Base-by-base conservation (phyloP, 208 protist species). In the Acanthamoeba rhysodes region DNA sequence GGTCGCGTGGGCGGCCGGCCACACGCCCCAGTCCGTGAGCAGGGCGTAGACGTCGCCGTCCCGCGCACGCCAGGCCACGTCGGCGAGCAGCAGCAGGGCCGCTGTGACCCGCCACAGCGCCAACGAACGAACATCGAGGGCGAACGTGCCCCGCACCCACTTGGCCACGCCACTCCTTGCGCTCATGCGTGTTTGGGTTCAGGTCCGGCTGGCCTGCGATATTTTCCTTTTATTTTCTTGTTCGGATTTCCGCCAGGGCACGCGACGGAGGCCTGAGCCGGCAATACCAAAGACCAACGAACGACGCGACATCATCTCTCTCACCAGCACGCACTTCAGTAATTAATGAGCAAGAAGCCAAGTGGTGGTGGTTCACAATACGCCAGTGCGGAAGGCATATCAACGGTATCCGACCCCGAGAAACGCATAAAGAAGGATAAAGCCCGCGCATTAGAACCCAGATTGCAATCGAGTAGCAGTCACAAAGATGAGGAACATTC, bases 331-430 rank as follows among this genome's bases (percentile, higher is more conserved):
- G 9, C 29, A 10, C 9, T 8, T 6, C 64, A 7, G 14, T 72
- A 10, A 72, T 82, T 82, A 82, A 82, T 82, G 74, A 82, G 74
- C 74, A 82, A 53, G 37, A 82, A 82, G 74, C 74, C 37, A 27
- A 53, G 37, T 82, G 74, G 74, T 53, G 74, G 37, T 20, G n/a
- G n/a, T n/a, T 55, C 74, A 53, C 74, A 82, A 53, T 50, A 82
- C 74, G 74, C 74, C 74, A 82, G 74, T 82, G 74, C 37, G 74
- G 74, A 82, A 37, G 55, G 74, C 37, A 82, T 82, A 45, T 27
- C 74, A 53, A 82, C 74, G n/a, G 70, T 66, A 66, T 20, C 16
- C 29, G 74, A 82, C 45, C 37, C 74, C 18, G 74, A 82, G 20
- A 82, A 82, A 24, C 5, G 37, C 37, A 24, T 18, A 41, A 82